Evolutionary conservation across 495 filamentous ascomycete genomes (phyloP).

Genomic region (Penicillium turbatum): DNA sequence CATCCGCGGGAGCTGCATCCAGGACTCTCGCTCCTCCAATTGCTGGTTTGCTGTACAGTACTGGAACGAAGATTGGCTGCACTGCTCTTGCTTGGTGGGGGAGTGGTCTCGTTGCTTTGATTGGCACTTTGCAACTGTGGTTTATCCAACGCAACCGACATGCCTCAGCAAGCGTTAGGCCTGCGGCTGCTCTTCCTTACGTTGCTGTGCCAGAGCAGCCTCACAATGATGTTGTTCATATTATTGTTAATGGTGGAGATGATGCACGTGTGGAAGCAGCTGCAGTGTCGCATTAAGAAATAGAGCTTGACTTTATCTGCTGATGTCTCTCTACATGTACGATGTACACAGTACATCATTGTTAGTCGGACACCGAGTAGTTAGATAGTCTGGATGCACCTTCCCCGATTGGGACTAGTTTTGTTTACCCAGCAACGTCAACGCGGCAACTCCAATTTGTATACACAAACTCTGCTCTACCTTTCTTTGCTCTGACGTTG

Average conservation of each 20-base stretch:
- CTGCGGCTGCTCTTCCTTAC: constrained; percentile 29
- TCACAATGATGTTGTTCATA: constrained; percentile 33
- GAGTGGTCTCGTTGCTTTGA: constrained; percentile 61
- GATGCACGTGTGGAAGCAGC: not conserved
- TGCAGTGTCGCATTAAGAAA: not conserved
- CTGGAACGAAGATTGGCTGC: constrained; percentile 61
- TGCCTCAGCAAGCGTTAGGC: constrained; percentile 34
- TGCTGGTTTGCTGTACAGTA: constrained; percentile 68
- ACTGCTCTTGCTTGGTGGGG: constrained; percentile 78
- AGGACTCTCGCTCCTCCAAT: constrained; percentile 73
- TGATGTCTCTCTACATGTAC: too few species aligned
- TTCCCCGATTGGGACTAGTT: constrained; percentile 31
- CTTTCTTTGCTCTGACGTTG: not conserved
- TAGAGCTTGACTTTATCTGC: not conserved
- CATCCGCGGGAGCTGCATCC: constrained; percentile 71
- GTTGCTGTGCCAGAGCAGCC: constrained; percentile 20
- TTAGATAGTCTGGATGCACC: constrained; percentile 1
- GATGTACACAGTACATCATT: too few species aligned
- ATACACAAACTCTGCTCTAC: constrained; percentile 17
- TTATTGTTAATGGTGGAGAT: constrained; percentile 35
- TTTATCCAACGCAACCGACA: constrained; percentile 53
- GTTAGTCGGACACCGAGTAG: not conserved
- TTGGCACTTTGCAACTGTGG: constrained; percentile 67
- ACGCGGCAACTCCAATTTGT: constrained; percentile 21
- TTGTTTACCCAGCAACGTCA: constrained; percentile 44